Conservation (phyloP, 2,329 filamentous ascomycete species). For the Claviceps purpurea region DNA sequence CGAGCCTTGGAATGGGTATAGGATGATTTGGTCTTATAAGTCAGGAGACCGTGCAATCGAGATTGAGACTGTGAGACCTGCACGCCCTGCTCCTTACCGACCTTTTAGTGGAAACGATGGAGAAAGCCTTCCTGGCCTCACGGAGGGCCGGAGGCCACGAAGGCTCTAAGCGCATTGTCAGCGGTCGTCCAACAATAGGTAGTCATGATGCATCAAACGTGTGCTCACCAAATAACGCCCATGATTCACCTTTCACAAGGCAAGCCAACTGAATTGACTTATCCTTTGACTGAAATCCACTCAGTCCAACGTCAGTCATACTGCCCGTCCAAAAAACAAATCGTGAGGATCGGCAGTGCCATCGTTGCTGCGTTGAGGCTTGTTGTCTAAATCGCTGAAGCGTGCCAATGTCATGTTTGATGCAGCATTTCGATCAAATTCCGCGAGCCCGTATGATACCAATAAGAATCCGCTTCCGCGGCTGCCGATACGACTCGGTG, state of each 20-base stretch:
- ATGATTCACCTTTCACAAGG: too few relatives aligned
- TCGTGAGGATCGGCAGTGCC: conserved; percentile 69
- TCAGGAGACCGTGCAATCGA: conserved; percentile 68
- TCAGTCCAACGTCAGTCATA: conserved; percentile 62
- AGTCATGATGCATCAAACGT: background rate
- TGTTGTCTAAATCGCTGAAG: conserved; percentile 30
- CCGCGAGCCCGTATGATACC: conserved; percentile 71
- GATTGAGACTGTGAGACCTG: conserved; percentile 66
- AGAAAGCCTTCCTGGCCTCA: conserved; percentile 43
- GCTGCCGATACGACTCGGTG: conserved; percentile 50
- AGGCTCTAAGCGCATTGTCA: background rate
- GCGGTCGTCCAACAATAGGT: background rate
- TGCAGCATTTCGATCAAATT: conserved; percentile 51
- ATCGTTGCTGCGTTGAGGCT: conserved; percentile 61
- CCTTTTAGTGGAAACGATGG: conserved; percentile 52
- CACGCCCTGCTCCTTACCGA: conserved; percentile 45
- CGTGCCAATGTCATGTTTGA: conserved; percentile 38
- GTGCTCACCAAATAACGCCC: too few relatives aligned
- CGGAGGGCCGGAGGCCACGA: background rate
- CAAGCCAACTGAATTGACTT: conserved; percentile 9
- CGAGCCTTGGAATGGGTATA: conserved; percentile 65
- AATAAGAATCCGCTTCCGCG: conserved; percentile 54
- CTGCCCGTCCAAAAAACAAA: conserved; percentile 66
- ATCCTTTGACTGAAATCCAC: conserved; percentile 48
- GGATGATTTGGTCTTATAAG: conserved; percentile 54